Evolutionary conservation across 805 yeast species (phyloP).

Genomic region (Yarrowia sp.): DNA sequence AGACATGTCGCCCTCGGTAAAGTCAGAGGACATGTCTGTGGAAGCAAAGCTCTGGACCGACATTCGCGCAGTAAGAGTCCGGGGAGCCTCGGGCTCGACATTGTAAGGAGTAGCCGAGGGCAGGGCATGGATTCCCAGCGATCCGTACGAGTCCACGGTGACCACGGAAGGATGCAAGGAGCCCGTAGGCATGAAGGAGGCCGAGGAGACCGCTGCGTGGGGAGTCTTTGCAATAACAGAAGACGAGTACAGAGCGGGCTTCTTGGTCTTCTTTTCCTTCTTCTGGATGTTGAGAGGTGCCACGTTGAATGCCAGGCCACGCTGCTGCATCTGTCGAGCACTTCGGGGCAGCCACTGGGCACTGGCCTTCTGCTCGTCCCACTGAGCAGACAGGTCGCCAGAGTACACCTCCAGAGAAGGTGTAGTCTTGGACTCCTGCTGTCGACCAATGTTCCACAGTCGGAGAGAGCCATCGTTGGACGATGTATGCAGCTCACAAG

Average conservation of each 20-base stretch:
- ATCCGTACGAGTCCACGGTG: slow-evolving; percentile 11
- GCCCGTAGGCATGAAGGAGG: slow-evolving; percentile 12
- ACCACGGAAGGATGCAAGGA: slow-evolving; percentile 13
- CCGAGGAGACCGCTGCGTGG: neutral
- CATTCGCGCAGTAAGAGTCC: neutral
- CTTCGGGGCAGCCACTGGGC: slow-evolving; percentile 6
- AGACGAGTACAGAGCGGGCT: neutral
- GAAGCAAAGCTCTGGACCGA: slow-evolving; percentile 19
- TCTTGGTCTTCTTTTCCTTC: slow-evolving; percentile 3
- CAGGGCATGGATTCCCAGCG: slow-evolving; percentile 2
- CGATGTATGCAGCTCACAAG: slow-evolving; percentile 50
- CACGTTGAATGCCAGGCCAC: slow-evolving; percentile 9
- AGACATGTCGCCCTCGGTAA: slow-evolving; percentile 8
- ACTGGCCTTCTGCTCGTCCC: neutral
- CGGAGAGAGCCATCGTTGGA: slow-evolving; percentile 64
- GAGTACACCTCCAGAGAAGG: neutral
- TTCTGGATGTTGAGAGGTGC: slow-evolving; percentile 17
- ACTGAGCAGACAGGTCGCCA: slow-evolving; percentile 4
- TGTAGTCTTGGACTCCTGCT: neutral
- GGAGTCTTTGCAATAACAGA: slow-evolving; percentile 4
- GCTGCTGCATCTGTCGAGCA: slow-evolving; percentile 9
- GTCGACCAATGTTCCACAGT: slow-evolving; percentile 53
- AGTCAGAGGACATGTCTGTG: slow-evolving; percentile 20
- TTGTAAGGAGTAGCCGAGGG: slow-evolving; percentile 1
- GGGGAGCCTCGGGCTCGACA: neutral